phyloP scores from a whole-genome alignment of 1,139 yeast genomes.

The Debaryomycetaceae sp. region DNA sequence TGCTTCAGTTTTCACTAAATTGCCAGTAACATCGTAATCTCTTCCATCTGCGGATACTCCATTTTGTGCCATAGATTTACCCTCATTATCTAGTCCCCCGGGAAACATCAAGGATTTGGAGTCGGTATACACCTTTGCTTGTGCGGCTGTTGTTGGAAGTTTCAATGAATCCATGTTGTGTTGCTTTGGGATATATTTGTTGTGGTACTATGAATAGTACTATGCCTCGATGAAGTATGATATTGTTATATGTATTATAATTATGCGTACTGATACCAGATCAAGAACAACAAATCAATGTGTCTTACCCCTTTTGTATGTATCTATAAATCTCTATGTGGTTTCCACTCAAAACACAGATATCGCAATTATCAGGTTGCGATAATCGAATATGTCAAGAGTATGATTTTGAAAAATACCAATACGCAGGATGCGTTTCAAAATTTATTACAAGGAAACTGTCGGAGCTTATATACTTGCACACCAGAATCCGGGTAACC shows the following conservation, averaged over 20 bases:
- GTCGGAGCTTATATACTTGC: background rate
- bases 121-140: slow-evolving; percentile 71
- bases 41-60: slow-evolving; percentile 7
- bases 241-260: background rate
- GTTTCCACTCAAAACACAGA: slow-evolving; percentile 1
- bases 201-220: slow-evolving; percentile 9
- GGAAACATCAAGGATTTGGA: slow-evolving; percentile 65
- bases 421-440: slow-evolving; percentile 10
- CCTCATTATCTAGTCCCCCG: slow-evolving; percentile 35
- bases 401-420: slow-evolving; percentile 9
- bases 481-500: too few species aligned
- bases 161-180: slow-evolving; percentile 63
- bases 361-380: slow-evolving; percentile 4
- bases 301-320: slow-evolving; percentile 14
- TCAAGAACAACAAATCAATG: slow-evolving; percentile 42
- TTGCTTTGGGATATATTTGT: slow-evolving; percentile 4
- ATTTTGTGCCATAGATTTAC: slow-evolving; percentile 11
- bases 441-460: background rate
- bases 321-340: background rate
- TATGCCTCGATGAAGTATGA: slow-evolving; percentile 4
- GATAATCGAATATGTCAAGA: slow-evolving; percentile 1
- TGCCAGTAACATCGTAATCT: slow-evolving; percentile 6
- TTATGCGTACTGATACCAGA: slow-evolving; percentile 7
- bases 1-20: slow-evolving; percentile 24
- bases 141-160: slow-evolving; percentile 77